Conservation (phyloP, 2,329 filamentous ascomycete species). For the Coniochaeta sp. region DNA sequence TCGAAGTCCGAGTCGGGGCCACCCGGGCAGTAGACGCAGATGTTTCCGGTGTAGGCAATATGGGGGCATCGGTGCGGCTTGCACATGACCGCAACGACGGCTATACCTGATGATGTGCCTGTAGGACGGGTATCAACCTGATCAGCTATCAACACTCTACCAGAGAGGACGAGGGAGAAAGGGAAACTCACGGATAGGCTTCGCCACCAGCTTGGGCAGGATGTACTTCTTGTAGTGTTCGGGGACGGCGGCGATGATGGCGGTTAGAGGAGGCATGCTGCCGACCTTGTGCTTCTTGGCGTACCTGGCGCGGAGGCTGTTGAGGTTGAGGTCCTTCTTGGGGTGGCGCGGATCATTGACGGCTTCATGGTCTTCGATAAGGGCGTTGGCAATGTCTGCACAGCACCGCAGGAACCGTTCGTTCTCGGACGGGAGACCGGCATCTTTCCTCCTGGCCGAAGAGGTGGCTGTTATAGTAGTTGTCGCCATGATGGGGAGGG, state of each 20-base stretch:
- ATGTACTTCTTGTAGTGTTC: slow-evolving; percentile 99
- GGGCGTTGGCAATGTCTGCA: slow-evolving; percentile 85
- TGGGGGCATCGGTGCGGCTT: slow-evolving; percentile 97
- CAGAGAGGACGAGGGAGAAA: too few species aligned
- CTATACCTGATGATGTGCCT: slow-evolving; percentile 93
- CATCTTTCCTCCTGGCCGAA: slow-evolving; percentile 63
- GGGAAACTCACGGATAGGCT: slow-evolving; percentile 69
- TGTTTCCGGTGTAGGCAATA: slow-evolving; percentile 97
- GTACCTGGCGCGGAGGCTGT: slow-evolving; percentile 76
- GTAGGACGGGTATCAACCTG: slow-evolving; percentile 4
- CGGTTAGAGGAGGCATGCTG: slow-evolving; percentile 84
- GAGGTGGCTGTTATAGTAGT: slow-evolving; percentile 49
- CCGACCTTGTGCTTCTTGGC: slow-evolving; percentile 88
- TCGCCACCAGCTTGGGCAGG: slow-evolving; percentile 89
- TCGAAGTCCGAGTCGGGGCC: slow-evolving; percentile 98
- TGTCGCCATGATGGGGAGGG: slow-evolving; percentile 19
- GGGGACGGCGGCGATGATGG: slow-evolving; percentile 97
- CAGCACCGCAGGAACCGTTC: slow-evolving; percentile 92
- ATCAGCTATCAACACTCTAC: too few species aligned
- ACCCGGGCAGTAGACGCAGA: slow-evolving; percentile 97
- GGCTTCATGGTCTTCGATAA: slow-evolving; percentile 91
- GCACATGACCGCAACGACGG: slow-evolving; percentile 98
- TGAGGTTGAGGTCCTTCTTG: slow-evolving; percentile 86
- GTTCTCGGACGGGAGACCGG: slow-evolving; percentile 81
- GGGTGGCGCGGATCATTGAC: slow-evolving; percentile 65